Evolutionary conservation across 1,139 yeast genomes (phyloP), one percentile per base, ranked within the genome.

Genomic region (Candida sojae): DNA sequence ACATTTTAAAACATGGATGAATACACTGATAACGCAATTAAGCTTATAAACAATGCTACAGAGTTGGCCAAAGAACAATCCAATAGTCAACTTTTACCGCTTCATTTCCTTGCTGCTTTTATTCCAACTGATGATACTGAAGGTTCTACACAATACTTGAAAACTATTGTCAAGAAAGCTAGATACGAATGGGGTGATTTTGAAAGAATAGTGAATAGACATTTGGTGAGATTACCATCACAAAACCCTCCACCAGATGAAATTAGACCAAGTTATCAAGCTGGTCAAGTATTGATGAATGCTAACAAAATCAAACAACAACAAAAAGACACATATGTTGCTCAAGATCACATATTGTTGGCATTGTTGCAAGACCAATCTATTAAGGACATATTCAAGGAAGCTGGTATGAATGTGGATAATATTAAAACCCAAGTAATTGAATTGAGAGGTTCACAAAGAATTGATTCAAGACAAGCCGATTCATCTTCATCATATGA

Each of bases 381-480:
- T 2, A 78, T 92, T 41, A 80, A 88, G 64, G 75, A 80, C 46
- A 67, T 93, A n/a, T 80, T 92, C 60, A 89, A 89, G 62, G 95
- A 87, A 52, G 79, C 84, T 41, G 76, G 80, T 26, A 79, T 92
- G 38, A 87, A 86, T 39, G 67, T 79, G 9, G 95, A 88, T 51
- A 80, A 88, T 2, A 70, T 95, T 43, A 88, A 88, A 64, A 82
- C 84, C 44, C 96, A 91, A 61, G 84, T 93, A n/a, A 75, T 86
- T 43, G 86, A 84, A 55, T 77, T 93, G 50, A 86, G 99, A 68
- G 99, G 99, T 31, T 86, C 79, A 63, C 93, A 90, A 64, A 80
- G 93, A 66, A 93, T 93, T 56, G 99, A 93, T 63, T 87, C 97
- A 1, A 82, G 97, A 64, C 87, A 85, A 57, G 98, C 99, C 1